Percentiles rank a stretch among this genome's conserved stretches.
phyloP scores from a whole-genome alignment of 2,329 filamentous ascomycete species.

The Penicillium sp. region DNA sequence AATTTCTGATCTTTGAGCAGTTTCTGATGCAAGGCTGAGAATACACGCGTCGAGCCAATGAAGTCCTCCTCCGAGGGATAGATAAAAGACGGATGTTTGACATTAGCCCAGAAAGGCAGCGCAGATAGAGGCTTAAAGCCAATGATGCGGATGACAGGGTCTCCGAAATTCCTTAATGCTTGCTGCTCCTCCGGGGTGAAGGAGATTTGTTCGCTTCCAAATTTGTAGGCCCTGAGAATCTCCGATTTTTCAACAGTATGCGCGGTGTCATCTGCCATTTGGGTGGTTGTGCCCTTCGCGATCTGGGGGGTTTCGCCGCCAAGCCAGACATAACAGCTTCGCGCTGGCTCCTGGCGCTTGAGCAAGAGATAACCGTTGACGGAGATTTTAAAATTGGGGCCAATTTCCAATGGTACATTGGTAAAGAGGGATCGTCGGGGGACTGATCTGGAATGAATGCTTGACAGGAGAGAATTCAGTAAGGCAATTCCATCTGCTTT shows the following conservation, averaged over 20 bases:
- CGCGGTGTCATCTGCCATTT: conserved; percentile 70
- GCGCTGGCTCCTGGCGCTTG: conserved; percentile 72
- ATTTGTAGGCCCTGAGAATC: conserved; percentile 89
- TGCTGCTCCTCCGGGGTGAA: conserved; percentile 82
- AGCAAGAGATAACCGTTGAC: conserved; percentile 90
- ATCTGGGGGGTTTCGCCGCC: conserved; percentile 81
- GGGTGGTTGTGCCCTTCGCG: conserved; percentile 65
- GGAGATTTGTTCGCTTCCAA: conserved; percentile 81
- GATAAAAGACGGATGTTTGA: conserved; percentile 83
- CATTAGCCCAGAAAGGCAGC: conserved; percentile 75
- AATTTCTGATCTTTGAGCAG: conserved; percentile 72
- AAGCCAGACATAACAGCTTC: conserved; percentile 82
- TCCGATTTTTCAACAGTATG: conserved; percentile 72
- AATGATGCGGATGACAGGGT: conserved; percentile 77
- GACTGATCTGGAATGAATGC: conserved; percentile 83
- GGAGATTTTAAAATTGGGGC: conserved; percentile 75
- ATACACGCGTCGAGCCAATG: conserved; percentile 86
- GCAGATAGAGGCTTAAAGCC: conserved; percentile 80
- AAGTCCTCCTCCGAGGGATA: conserved; percentile 89
- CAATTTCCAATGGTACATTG: conserved; percentile 79
- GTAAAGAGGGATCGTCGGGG: conserved; percentile 82
- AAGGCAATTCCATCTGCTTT: conserved; percentile 72
- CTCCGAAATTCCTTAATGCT: conserved; percentile 69
- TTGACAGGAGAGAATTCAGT: conserved; percentile 72
- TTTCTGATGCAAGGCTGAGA: conserved; percentile 84